Evolutionary conservation across 345 rosid species (phyloP), one percentile per base, ranked within the genome.

Genomic region (Salix brachista): DNA sequence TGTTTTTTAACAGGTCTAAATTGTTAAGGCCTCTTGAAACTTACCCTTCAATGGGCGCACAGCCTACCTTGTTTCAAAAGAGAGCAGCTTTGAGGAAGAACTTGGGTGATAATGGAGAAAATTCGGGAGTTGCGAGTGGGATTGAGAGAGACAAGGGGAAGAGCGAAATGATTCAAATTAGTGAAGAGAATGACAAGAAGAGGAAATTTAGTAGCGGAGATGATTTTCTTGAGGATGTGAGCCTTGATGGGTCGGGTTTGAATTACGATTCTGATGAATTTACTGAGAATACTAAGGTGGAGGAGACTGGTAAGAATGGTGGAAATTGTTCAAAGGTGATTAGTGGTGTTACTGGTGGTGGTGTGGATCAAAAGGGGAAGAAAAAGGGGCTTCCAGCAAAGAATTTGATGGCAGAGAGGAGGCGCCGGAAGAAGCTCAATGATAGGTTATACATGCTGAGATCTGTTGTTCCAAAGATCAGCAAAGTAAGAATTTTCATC

Each of bases 391-490:
- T 89, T 70, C 91, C 91, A n/a, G 91, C 91, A 4, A 89, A 89
- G 82, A 89, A 89, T 80, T 83, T 89, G 83, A 89, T 89, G 91
- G 91, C 90, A 1, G 91, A 89, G 85, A 85, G 91, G 85, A 82
- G 91, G 61, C 91, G 91, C 73, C 78, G 90, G 74, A 89, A 89
- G 87, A 88, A 88, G 81, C 89, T 86, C 73, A 89, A 89, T 81
- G 90, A 89, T 81, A 84, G 90, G 84, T 81, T 89, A 18, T 88
- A 86, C 82, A 85, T 86, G 99, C 90, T 96, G 73, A 88, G 99
- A 85, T 93, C 99, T 77, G 99, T 93, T 61, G 99, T 96, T 13
- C 99, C 99, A 75, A 93, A 92, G 86, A 96, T 96, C 75, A 96
- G 99, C 92, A 96, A 93, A 92, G 99, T 96, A 86, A 80, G 88